Evolutionary conservation across 441 rosid genomes (phyloP), one percentile per base, ranked within the genome.

Genomic region (Manihot esculenta): DNA sequence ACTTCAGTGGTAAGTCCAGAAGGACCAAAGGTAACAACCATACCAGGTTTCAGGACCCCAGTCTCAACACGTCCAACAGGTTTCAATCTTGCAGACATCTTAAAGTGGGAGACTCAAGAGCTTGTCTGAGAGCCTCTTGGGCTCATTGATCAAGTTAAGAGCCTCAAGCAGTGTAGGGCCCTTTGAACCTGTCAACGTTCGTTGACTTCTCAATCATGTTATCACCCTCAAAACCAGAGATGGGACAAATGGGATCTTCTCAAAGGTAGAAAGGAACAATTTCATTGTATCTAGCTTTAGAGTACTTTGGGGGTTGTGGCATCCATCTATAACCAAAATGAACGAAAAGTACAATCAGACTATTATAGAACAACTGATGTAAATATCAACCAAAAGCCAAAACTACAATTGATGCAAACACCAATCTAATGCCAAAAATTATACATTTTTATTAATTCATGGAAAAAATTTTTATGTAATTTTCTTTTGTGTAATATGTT

Each of bases 81-180:
- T 85, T 55, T 85, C 84, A 63, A 84, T 82, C 84, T 84, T 82
- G 82, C 82, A 84, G 18, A 84, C 85, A 56, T 84, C 85, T 78
- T 82, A 84, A 63, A 82, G 87, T 54, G 85, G 84, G 20, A 79
- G 85, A 18, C 85, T 81, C 17, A 84, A 84, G 21, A 85, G 85
- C 81, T 84, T 84, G 82, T 84, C 87, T 47, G 85, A 47, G 15
- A 85, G 87, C 72, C 81, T 77, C 81, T 78, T 78, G 38, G 84
- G 84, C 76, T 81, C 84, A 10, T 42, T 38, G 56, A 81, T 65
- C 75, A 35, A 2, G 74, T 81, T 81, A 70, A 81, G 79, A 1
- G 82, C 79, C 14, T 81, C 82, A 33, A 81, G 82, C 13, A 74
- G 85, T 15, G 83, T 79, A 0, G 80, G 83, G 20, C 83, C 83